Evolutionary conservation across 2,329 filamentous ascomycete species (phyloP), one percentile per base, ranked within the genome.

Genomic region (Trichoderma hamatum): DNA sequence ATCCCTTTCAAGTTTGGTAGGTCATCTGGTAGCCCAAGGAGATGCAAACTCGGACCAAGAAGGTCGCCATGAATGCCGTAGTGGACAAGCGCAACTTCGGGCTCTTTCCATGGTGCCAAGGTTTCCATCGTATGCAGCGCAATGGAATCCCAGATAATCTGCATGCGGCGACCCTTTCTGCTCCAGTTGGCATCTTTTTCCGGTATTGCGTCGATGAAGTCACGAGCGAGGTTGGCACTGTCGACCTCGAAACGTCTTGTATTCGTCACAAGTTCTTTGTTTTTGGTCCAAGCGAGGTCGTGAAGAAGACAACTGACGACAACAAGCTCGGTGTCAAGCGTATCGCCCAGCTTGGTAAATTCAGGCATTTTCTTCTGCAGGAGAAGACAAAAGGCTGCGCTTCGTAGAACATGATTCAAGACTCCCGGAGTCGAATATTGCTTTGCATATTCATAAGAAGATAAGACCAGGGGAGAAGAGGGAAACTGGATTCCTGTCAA

Each of bases 281-380:
- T 59, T 34, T 59, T 59, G n/a, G 55, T 36, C 32, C 30, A 59
- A 34, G 55, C 55, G 32, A 39, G 55, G 16, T 59, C 55, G 32
- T 59, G 55, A 21, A 59, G 55, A 21, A 59, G 55, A 59, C 55
- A 59, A 21, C 55, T 59, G 5, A 59, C 32, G 11, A 59, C 55
- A 39, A 59, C 21, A 24, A 59, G 55, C 21, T 59, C 55, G n/a
- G 21, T 21, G 32, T 39, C 32, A 26, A 59, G 55, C 13, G 7
- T 32, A 59, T 59, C 55, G 21, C 55, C 55, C 7, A 59, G 55
- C 55, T 59, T 59, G 21, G 55, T 9, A 21, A 59, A 59, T 24
- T 59, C 55, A 14, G 55, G 55, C n/a, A 59, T 59, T 32, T 59
- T 59, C 55, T 59, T 59, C 32, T 59, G 55, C 14, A 59, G 21